Conservation (phyloP, 345 rosid genomes). For the Hirschfeldia incana region DNA sequence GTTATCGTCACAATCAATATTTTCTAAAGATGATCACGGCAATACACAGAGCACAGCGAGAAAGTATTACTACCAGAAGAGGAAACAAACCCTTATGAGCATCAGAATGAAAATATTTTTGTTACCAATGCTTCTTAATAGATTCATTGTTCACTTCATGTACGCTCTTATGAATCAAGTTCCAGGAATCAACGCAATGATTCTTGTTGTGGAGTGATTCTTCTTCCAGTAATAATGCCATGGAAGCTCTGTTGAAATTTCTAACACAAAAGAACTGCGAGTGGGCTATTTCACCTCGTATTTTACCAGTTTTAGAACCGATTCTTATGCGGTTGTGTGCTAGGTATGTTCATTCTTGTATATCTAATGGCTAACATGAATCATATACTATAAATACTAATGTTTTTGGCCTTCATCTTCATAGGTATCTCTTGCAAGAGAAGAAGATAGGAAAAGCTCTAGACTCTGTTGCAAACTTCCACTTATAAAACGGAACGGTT, state of each 20-base stretch:
- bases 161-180: not conserved
- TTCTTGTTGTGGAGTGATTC: constrained; percentile 45
- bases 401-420: not conserved
- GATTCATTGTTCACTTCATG: not conserved
- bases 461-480: constrained; percentile 94
- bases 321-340: constrained; percentile 80
- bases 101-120: constrained; percentile 43
- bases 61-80: constrained; percentile 72
- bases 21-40: constrained; percentile 46
- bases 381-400: not conserved
- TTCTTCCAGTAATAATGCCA: constrained; percentile 57
- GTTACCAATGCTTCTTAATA: not conserved
- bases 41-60: constrained; percentile 50
- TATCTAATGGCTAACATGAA: not conserved
- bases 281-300: constrained; percentile 54
- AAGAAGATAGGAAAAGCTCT: constrained; percentile 91
- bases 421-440: constrained; percentile 86
- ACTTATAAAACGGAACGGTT: constrained; percentile 96
- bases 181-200: not conserved
- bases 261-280: constrained; percentile 49
- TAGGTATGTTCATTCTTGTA: constrained; percentile 47
- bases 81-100: constrained; percentile 69
- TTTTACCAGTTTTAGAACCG: constrained; percentile 55
- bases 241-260: constrained; percentile 65
- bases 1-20: constrained; percentile 71